These are phyloP conservation scores for Pyrenochaeta sp. DNA, from an alignment of 2,329 filamentous ascomycete genomes.

Conservation along the genomic window DNA sequence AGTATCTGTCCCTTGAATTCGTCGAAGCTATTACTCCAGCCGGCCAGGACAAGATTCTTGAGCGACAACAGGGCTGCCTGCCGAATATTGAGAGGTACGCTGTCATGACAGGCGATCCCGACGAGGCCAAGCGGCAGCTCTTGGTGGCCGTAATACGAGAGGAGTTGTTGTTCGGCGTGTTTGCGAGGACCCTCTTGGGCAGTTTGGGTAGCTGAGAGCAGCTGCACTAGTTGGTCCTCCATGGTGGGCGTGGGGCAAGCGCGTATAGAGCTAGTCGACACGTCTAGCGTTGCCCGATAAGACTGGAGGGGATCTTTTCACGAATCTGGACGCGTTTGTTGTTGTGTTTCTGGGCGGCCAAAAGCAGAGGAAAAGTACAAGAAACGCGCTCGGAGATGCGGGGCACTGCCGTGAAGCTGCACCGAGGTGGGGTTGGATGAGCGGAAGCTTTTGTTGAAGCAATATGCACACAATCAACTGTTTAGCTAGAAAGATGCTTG, in stretches of 20 bases:
- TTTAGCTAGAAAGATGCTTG: background rate
- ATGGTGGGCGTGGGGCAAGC: conserved; percentile 59
- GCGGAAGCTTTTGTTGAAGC: conserved; percentile 5
- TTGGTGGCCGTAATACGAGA: conserved; percentile 71
- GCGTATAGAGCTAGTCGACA: conserved; percentile 37
- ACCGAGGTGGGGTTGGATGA: conserved; percentile 16
- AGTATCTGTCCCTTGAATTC: conserved; percentile 73
- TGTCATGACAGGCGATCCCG: conserved; percentile 79
- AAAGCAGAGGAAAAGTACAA: conserved; percentile 17
- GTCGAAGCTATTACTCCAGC: conserved; percentile 81
- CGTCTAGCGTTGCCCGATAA: conserved; percentile 38
- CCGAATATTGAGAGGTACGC: conserved; percentile 76
- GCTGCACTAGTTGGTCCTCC: conserved; percentile 90
- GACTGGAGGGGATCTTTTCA: conserved; percentile 14
- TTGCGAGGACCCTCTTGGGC: conserved; percentile 78
- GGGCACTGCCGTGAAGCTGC: conserved; percentile 31
- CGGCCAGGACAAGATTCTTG: conserved; percentile 81
- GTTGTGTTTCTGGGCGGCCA: conserved; percentile 28
- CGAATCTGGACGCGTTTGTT: conserved; percentile 30
- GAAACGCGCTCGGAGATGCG: conserved; percentile 36
- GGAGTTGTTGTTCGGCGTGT: conserved; percentile 84
- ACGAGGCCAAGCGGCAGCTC: conserved; percentile 82
- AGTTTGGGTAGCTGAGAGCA: conserved; percentile 87
- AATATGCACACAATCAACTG: background rate
- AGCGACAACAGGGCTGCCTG: conserved; percentile 84